Evolutionary conservation across 2,329 filamentous ascomycete genomes (phyloP).

Genomic region (Massarina eburnea): DNA sequence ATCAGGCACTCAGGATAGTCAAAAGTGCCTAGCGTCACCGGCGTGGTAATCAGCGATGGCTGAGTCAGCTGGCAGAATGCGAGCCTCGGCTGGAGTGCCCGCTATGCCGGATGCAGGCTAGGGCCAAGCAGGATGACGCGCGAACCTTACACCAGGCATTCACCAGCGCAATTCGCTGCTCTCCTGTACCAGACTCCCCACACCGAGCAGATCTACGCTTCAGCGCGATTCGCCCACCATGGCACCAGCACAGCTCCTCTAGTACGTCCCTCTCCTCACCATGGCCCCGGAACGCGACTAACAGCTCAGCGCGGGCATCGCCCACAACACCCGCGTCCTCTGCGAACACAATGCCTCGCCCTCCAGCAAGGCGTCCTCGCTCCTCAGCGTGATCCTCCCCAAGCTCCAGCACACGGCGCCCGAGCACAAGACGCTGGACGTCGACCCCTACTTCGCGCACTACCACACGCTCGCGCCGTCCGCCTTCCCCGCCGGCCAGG

Average conservation of each 20-base stretch:
- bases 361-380: constrained; percentile 77
- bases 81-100: background rate
- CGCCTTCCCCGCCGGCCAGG: constrained; percentile 54
- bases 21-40: no score
- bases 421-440: constrained; percentile 92
- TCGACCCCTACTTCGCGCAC: constrained; percentile 90
- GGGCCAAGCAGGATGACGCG: constrained; percentile 4
- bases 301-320: constrained; percentile 77
- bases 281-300: constrained; percentile 6
- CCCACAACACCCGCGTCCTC: constrained; percentile 89
- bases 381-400: constrained; percentile 91
- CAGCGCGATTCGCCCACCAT: constrained; percentile 23
- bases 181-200: constrained; percentile 1
- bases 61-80: background rate
- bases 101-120: constrained; percentile 1
- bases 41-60: no score
- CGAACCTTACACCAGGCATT: constrained; percentile 1
- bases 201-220: background rate
- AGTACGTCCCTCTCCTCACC: constrained; percentile 25
- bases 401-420: constrained; percentile 81
- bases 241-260: constrained; percentile 45
- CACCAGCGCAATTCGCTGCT: background rate
- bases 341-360: constrained; percentile 88
- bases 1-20: no score
- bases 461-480: constrained; percentile 86